Conservation (phyloP, 768 basidiomycete genomes). For the Boletus subcaerulescens region DNA sequence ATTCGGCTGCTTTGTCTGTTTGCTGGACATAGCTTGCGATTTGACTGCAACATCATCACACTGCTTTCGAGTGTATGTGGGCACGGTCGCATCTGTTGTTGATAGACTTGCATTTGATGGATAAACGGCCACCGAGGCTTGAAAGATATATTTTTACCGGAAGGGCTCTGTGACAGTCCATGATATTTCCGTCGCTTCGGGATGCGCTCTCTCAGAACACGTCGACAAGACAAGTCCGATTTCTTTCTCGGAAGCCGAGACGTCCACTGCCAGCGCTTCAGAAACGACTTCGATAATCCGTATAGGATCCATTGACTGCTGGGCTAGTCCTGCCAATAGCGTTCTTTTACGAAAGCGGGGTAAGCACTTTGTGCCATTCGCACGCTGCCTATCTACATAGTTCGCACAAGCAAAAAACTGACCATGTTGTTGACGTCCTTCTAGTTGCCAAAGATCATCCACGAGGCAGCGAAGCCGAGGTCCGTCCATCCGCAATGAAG, state of each 20-base stretch:
- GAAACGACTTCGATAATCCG: no score
- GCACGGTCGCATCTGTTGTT: constrained; percentile 7
- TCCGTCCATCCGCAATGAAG: constrained; percentile 24
- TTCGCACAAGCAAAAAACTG: neutral
- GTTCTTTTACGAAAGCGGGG: constrained; percentile 19
- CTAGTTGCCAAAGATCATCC: constrained; percentile 6
- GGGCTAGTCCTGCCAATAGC: constrained; percentile 4
- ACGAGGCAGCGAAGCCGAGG: constrained; percentile 14
- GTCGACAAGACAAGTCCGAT: neutral
- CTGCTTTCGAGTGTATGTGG: neutral
- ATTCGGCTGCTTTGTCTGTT: neutral
- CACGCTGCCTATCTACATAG: neutral
- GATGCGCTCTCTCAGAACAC: neutral
- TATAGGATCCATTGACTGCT: constrained; percentile 3
- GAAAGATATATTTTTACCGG: neutral
- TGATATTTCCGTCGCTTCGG: neutral
- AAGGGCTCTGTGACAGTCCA: neutral
- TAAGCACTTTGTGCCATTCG: constrained; percentile 24
- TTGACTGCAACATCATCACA: neutral
- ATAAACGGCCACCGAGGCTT: neutral
- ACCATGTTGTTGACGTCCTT: no score
- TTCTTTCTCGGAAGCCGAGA: constrained; percentile 2
- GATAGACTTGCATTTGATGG: constrained; percentile 16
- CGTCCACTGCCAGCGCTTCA: neutral
- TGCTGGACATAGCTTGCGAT: neutral